phyloP scores from a whole-genome alignment of 768 basidiomycete genomes.

The Mycena floridula region DNA sequence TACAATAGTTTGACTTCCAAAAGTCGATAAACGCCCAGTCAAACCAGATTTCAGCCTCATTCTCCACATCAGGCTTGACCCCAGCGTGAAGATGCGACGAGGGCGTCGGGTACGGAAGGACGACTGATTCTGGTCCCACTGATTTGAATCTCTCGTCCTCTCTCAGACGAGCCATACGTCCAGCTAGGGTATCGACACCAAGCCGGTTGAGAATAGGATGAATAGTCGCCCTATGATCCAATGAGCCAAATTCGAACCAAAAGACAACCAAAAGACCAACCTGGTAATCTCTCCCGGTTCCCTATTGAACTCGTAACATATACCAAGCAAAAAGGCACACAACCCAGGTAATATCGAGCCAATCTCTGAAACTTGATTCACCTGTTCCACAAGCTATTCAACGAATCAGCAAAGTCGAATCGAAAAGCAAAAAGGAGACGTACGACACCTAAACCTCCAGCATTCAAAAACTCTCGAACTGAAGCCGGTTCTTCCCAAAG shows the following conservation, averaged over 20 bases:
- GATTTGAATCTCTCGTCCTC: constrained; percentile 93
- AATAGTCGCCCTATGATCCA: constrained; percentile 79
- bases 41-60: constrained; percentile 91
- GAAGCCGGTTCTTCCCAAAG: constrained; percentile 92
- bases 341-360: constrained; percentile 87
- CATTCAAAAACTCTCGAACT: constrained; percentile 84
- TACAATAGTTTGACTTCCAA: constrained; percentile 97
- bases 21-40: constrained; percentile 99
- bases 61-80: constrained; percentile 33
- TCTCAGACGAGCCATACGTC: constrained; percentile 78
- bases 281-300: constrained; percentile 95
- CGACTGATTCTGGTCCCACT: constrained; percentile 80
- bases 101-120: constrained; percentile 46
- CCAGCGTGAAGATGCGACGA: constrained; percentile 23
- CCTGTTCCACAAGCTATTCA: constrained; percentile 83
- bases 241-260: not conserved
- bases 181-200: constrained; percentile 83
- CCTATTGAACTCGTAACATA: constrained; percentile 95
- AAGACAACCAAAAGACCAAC: constrained; percentile 29
- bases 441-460: constrained; percentile 87
- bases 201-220: constrained; percentile 87
- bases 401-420: constrained; percentile 1
- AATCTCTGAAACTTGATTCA: constrained; percentile 82
- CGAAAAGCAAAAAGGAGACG: constrained; percentile 24
- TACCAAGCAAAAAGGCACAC: constrained; percentile 85